Base-by-base conservation (phyloP, 2,329 filamentous ascomycete species). In the Trichoderma sp. region DNA sequence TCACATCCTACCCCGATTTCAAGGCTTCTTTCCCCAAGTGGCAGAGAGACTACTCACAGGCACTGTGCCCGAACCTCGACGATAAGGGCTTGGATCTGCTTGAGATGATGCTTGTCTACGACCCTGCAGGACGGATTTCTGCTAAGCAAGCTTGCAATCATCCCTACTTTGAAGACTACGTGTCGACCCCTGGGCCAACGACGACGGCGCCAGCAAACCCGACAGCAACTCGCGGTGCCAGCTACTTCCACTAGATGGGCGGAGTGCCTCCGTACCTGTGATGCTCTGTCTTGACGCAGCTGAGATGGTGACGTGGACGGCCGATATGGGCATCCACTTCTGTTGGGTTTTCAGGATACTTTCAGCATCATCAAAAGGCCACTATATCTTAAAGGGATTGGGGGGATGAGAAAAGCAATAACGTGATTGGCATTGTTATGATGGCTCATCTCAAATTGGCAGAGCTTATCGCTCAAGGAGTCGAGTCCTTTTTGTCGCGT, bases 1-100 rank as follows among this genome's bases (percentile, higher is more conserved):
- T 97, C 72, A 96, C 93, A n/a, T 94, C 93, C 8, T 97, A 97
- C 84, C 94, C 94, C 56, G 95, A 97, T 82, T 97, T 94, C 87
- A 97, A 97, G 83, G 82, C 92, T 32, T 95, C 93, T 3, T 97
- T 97, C 83, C 94, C 94, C 75, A 97, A 97, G 83, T 97, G 94
- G 94, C 87, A 88, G 77, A 90, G 93, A 71, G 91, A 94, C 78
- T 86, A 88, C 72, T 86, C 87, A 28, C 85, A 86, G 63, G 84
- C 88, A 32, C 86, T 96, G 43, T 93, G 94, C 78, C 88, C 89
- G 57, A 91, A 87, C 69, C 87, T 97, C 61, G 93, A 97, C 75
- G 89, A 92, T 2, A 82, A 86, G 28, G 92, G 92, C 28, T 85
- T 93, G 14, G 90, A 94, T 71, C 86, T 94, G 28, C 82, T 90